Evolutionary conservation across 73 alveolate species (phyloP), one percentile per base, ranked within the genome.

Genomic region (Durusdinium trenchii): DNA sequence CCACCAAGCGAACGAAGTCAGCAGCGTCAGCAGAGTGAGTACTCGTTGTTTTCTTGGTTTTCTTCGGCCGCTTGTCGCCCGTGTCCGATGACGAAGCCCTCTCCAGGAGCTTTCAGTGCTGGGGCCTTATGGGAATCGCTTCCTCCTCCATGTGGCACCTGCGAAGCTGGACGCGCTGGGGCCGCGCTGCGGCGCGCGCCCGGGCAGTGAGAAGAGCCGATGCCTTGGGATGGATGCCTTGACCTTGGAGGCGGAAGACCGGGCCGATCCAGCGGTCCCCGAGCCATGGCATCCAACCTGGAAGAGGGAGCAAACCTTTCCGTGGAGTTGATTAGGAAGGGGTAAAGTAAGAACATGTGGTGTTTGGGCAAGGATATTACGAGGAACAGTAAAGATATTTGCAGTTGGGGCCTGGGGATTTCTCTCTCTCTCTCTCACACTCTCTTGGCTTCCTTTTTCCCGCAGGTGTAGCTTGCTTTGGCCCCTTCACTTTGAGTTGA

Each of bases 81-180:
- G 90, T 75, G 32, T 40, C 51, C 32, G 30, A 40, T 62, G 76
- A 32, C 40, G 35, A 32, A 32, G 47, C 12, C 76, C 38, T 5
- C 46, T 40, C 16, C 79, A 91, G 98, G 98, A 71, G 52, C 89
- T 91, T 42, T 38, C 46, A 43, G 62, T 71, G 38, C 40, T 18
- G 48, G 98, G 85, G 38, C 90, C 98, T 30, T 91, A 91, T 47
- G 98, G 98, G 75, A 91, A 91, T 78, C 48, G 48, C 57, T 91
- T 91, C 67, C 90, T 52, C 47, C 76, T 91, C 32, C 89, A 57
- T 47, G 79, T 91, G 78, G 98, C 98, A 42, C 3, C 90, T 18
- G 40, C 50, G 3, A 40, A 6, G 73, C 90, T 43, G 54, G 61
- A 30, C 48, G n/a, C n/a, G n/a, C 61, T 20, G 46, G 75, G 26